phyloP scores from a whole-genome alignment of 2,329 filamentous ascomycete genomes.

The Hortaea werneckii region DNA sequence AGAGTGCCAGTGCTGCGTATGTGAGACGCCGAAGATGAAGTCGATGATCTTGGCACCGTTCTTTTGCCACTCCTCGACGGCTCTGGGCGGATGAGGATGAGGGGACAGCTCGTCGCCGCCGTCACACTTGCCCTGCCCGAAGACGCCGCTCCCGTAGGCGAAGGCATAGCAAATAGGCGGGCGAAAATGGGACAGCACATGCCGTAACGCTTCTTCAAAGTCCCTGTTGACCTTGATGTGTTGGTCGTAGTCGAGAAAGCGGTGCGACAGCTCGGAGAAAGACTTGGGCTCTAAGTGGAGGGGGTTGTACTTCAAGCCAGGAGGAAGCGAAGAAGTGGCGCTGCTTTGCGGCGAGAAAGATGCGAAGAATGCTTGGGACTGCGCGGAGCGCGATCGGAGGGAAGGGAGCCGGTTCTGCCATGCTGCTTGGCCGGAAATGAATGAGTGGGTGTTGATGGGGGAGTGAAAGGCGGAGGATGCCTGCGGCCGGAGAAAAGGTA shows the following conservation, averaged over 20 bases:
- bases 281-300: conserved; percentile 57
- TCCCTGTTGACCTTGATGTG: conserved; percentile 93
- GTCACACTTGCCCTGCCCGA: conserved; percentile 56
- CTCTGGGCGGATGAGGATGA: conserved; percentile 72
- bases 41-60: conserved; percentile 94
- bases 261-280: conserved; percentile 66
- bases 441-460: conserved; percentile 24
- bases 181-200: conserved; percentile 81
- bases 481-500: conserved; percentile 4
- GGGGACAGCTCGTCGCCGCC: conserved; percentile 39
- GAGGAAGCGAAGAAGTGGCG: conserved; percentile 29
- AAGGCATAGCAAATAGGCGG: conserved; percentile 95
- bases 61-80: conserved; percentile 74
- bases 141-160: conserved; percentile 94
- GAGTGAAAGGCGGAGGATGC: conserved; percentile 20
- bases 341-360: conserved; percentile 6
- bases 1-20: conserved; percentile 94
- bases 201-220: conserved; percentile 80
- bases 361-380: neutral
- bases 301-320: conserved; percentile 66
- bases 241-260: conserved; percentile 86
- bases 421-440: conserved; percentile 23
- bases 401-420: conserved; percentile 22
- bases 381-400: conserved; percentile 7
- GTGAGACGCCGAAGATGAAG: conserved; percentile 91